Conservation (phyloP, 2,329 filamentous ascomycete genomes). For the Calcarisporium arbuscula region DNA sequence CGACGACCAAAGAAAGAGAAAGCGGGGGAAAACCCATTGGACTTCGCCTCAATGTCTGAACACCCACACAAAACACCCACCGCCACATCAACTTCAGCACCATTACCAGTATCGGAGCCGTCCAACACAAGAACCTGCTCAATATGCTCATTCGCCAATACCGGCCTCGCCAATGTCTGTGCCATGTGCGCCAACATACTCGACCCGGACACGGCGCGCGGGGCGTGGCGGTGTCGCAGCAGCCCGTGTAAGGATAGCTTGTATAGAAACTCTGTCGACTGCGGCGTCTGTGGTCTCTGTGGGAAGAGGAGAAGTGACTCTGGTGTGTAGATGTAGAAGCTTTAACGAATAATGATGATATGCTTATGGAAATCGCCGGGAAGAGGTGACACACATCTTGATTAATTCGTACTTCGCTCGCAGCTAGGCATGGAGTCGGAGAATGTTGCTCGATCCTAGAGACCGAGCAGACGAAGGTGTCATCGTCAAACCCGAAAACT, state of each 20-base stretch:
- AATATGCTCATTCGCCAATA: conserved; percentile 64
- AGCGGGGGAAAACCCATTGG: no score
- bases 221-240: conserved; percentile 59
- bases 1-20: background rate
- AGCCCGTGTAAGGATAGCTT: conserved; percentile 44
- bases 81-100: conserved; percentile 1
- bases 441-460: no score
- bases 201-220: conserved; percentile 41
- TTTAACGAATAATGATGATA: no score
- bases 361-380: no score
- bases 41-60: no score
- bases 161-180: conserved; percentile 50
- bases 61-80: background rate
- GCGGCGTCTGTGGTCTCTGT: conserved; percentile 64
- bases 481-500: no score
- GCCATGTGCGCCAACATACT: conserved; percentile 66
- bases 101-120: no score
- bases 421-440: no score
- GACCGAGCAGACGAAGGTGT: no score
- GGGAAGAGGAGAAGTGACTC: conserved; percentile 37
- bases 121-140: conserved; percentile 36
- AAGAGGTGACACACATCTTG: no score
- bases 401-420: no score
- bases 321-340: conserved; percentile 5
- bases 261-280: conserved; percentile 66